Percentiles rank a stretch among this genome's conserved stretches.
phyloP scores from a whole-genome alignment of 495 filamentous ascomycete genomes.

The Xylaria acuta region DNA sequence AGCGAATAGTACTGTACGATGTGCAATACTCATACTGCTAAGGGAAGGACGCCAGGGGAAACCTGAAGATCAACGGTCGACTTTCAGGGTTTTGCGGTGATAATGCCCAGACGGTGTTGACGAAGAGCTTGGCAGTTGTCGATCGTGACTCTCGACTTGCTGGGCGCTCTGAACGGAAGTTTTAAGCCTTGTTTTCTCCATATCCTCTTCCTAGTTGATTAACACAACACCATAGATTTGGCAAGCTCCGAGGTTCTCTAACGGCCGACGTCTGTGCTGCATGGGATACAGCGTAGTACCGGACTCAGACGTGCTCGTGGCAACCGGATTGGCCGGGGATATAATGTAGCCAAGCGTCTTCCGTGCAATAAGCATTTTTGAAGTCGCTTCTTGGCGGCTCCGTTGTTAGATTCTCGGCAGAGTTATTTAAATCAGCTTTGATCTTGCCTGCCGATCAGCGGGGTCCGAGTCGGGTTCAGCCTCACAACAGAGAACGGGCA shows the following conservation, averaged over 20 bases:
- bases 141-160: conserved; percentile 15
- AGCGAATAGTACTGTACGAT: background rate
- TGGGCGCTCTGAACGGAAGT: background rate
- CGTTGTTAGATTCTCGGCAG: conserved; percentile 7
- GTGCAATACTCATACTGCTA: conserved; percentile 15
- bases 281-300: no score
- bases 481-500: background rate
- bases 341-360: background rate
- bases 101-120: background rate
- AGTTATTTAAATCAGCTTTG: background rate
- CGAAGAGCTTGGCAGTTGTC: conserved; percentile 17
- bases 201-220: background rate
- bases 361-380: background rate
- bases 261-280: background rate
- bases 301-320: background rate
- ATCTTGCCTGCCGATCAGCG: conserved; percentile 3
- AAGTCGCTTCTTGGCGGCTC: background rate
- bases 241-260: background rate
- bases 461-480: conserved; percentile 11
- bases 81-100: no score
- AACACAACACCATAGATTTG: background rate
- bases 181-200: background rate
- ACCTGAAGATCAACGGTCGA: background rate
- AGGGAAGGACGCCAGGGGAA: background rate
- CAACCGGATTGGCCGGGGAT: background rate